Percentiles rank a stretch among this genome's conserved stretches.
phyloP scores from a whole-genome alignment of 1,284 basidiomycete genomes.

The Coriolopsis trogii region DNA sequence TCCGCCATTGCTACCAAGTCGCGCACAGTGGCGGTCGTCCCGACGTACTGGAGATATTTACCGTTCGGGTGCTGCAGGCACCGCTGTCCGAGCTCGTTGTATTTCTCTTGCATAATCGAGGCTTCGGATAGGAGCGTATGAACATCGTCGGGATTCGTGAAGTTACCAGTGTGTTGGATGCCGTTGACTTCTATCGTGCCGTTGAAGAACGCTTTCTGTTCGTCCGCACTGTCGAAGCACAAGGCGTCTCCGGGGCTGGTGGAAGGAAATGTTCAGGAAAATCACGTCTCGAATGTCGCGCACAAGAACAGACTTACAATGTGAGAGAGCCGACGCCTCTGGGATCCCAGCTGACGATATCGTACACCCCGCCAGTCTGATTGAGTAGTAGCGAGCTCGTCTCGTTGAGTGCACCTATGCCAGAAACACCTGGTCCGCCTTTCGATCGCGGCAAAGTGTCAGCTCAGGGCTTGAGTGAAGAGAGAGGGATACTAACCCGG shows the following conservation, averaged over 20 bases:
- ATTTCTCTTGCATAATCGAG: conserved; percentile 10
- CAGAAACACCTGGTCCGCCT: conserved; percentile 16
- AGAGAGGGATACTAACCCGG: conserved; percentile 1
- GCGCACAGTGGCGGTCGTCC: conserved; percentile 21
- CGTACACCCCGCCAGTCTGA: conserved; percentile 11
- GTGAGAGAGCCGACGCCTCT: conserved; percentile 16
- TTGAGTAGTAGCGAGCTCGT: background rate
- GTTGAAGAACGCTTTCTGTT: conserved; percentile 12
- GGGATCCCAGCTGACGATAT: conserved; percentile 18
- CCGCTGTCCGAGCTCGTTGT: conserved; percentile 10
- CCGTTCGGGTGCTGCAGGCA: conserved; percentile 7
- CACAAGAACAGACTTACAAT: background rate
- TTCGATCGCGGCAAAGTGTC: background rate
- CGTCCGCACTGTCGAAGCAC: conserved; percentile 10
- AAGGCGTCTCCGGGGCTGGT: conserved; percentile 15
- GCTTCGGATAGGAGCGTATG: conserved; percentile 7
- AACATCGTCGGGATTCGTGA: conserved; percentile 8
- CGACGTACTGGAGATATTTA: conserved; percentile 17
- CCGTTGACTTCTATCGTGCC: conserved; percentile 11
- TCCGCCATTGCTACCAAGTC: conserved; percentile 23
- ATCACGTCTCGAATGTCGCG: background rate
- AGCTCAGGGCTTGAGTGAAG: background rate
- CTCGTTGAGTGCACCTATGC: background rate
- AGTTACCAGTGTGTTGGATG: conserved; percentile 16
- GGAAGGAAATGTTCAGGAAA: background rate